phyloP scores from a whole-genome alignment of 1,284 basidiomycete species.

The Rhodotorula sp. region DNA sequence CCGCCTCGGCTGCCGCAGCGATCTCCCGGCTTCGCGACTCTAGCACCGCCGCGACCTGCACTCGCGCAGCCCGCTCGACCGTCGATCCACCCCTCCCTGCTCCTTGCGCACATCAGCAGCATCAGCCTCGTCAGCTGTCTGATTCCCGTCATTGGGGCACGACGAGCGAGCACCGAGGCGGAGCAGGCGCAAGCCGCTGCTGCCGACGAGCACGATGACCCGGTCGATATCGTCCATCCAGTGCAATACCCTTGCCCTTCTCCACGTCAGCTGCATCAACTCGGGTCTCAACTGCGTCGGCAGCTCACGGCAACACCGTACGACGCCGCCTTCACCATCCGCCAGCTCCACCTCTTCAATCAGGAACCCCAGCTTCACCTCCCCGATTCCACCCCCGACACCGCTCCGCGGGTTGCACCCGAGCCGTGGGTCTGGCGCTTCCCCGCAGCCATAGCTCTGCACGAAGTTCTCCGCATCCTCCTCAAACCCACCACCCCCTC shows the following conservation, averaged over 20 bases:
- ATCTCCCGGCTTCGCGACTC: slow-evolving; percentile 9
- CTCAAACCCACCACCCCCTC: neutral
- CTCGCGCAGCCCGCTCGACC: neutral
- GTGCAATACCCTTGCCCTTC: slow-evolving; percentile 22
- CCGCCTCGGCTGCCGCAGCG: neutral
- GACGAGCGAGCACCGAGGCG: neutral
- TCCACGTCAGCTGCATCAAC: slow-evolving; percentile 10
- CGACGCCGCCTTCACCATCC: slow-evolving; percentile 55
- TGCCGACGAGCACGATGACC: neutral
- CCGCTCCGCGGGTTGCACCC: neutral
- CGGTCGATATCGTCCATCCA: slow-evolving; percentile 4
- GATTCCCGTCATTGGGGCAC: slow-evolving; percentile 28
- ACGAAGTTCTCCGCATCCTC: slow-evolving; percentile 27
- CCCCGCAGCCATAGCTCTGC: slow-evolving; percentile 30
- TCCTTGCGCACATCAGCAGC: slow-evolving; percentile 34
- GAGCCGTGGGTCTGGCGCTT: slow-evolving; percentile 35
- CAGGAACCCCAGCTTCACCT: slow-evolving; percentile 23
- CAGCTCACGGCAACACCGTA: slow-evolving; percentile 57
- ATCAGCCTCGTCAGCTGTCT: slow-evolving; percentile 30
- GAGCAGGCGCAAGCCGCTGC: neutral
- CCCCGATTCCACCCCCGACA: neutral
- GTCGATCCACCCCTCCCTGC: slow-evolving; percentile 17
- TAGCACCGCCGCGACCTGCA: neutral
- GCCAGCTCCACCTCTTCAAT: slow-evolving; percentile 37
- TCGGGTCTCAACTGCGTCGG: slow-evolving; percentile 17